phyloP scores from a whole-genome alignment of 2,329 filamentous ascomycete genomes.

The Colletotrichum sp. region DNA sequence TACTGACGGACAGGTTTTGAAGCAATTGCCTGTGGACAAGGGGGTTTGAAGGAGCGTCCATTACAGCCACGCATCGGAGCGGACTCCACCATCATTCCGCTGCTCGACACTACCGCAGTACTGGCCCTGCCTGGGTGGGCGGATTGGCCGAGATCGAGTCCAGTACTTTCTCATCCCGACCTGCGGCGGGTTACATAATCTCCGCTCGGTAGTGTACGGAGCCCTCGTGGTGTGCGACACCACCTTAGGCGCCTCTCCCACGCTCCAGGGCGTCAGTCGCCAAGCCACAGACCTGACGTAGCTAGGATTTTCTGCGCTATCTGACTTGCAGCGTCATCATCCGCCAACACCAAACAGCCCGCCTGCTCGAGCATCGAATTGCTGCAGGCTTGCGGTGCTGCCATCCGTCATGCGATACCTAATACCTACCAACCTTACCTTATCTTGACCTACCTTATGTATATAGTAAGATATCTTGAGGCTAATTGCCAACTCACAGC shows the following conservation, averaged over 20 bases:
- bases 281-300: constrained; percentile 14
- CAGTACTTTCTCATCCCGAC: neutral
- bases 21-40: neutral
- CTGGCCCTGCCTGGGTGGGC: neutral
- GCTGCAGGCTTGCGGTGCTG: neutral
- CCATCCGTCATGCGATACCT: neutral
- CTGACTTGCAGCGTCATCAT: constrained; percentile 6
- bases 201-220: neutral
- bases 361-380: neutral
- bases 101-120: neutral
- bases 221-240: no score
- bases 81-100: neutral
- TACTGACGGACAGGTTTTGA: neutral
- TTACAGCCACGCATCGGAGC: neutral
- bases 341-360: neutral
- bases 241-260: neutral
- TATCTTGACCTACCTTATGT: neutral
- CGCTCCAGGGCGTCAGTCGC: neutral
- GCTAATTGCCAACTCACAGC: neutral
- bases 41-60: neutral
- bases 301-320: neutral
- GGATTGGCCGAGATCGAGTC: neutral
- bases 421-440: neutral
- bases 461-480: neutral
- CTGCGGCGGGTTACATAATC: neutral